phyloP scores from a whole-genome alignment of 2,329 filamentous ascomycete species.

The Dactylellina drechsleri region DNA sequence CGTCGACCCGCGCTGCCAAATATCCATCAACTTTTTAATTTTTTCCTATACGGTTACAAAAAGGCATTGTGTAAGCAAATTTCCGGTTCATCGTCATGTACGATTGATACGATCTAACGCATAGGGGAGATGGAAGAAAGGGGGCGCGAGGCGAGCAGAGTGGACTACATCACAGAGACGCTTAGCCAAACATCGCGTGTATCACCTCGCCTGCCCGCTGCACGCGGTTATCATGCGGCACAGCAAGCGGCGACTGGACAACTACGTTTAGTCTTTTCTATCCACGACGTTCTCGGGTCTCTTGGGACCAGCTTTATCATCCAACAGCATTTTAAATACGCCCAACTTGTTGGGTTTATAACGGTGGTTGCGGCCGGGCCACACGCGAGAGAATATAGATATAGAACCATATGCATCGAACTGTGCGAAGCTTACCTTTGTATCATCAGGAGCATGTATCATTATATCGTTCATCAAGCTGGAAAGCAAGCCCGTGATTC shows the following conservation, averaged over 20 bases:
- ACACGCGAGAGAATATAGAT: too few species aligned
- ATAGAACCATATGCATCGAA: conserved; percentile 16
- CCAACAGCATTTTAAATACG: conserved; percentile 17
- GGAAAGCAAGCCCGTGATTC: conserved; percentile 94
- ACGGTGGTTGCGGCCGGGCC: too few species aligned
- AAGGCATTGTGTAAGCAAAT: conserved; percentile 65
- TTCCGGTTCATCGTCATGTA: conserved; percentile 50
- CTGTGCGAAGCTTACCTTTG: conserved; percentile 81
- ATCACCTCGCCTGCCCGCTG: conserved; percentile 21
- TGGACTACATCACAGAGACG: conserved; percentile 22
- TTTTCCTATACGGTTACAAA: conserved; percentile 77
- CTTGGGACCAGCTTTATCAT: too few species aligned
- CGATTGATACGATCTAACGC: conserved; percentile 6
- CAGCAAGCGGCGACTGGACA: conserved; percentile 33
- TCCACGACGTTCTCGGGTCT: conserved; percentile 17
- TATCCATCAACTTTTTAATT: conserved; percentile 93
- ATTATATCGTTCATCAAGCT: conserved; percentile 95
- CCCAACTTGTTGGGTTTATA: background rate
- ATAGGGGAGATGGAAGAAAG: background rate
- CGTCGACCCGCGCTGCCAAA: conserved; percentile 95
- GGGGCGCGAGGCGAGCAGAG: conserved; percentile 57
- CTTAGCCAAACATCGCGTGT: conserved; percentile 7
- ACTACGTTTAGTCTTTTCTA: conserved; percentile 30
- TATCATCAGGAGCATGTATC: conserved; percentile 82
- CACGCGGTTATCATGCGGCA: conserved; percentile 41